Evolutionary conservation across 768 basidiomycete species (phyloP).

Genomic region (Collybiopsis luxurians): DNA sequence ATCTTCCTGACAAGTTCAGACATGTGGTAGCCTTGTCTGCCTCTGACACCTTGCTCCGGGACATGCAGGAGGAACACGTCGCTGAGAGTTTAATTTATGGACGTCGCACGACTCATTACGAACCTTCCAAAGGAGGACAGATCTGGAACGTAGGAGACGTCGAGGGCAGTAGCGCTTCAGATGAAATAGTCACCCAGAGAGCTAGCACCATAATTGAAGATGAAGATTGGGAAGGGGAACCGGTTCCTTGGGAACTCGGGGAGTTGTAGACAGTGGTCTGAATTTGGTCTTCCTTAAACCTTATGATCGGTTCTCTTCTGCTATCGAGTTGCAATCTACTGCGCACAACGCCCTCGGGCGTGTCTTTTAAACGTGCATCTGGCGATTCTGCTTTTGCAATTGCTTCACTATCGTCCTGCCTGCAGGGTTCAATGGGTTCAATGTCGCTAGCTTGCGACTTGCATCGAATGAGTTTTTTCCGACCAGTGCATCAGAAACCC

Average conservation of each 20-base stretch:
- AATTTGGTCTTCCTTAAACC: background rate
- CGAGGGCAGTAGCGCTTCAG: slow-evolving; percentile 19
- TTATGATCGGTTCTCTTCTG: background rate
- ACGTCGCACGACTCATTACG: slow-evolving; percentile 50
- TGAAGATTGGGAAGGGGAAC: slow-evolving; percentile 80
- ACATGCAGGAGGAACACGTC: slow-evolving; percentile 48
- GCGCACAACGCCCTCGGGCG: background rate
- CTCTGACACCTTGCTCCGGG: slow-evolving; percentile 35
- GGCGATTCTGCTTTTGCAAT: background rate
- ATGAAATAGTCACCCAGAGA: slow-evolving; percentile 18
- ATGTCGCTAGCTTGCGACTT: background rate
- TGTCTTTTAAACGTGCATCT: background rate
- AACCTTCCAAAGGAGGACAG: slow-evolving; percentile 63
- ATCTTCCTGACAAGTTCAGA: slow-evolving; percentile 66
- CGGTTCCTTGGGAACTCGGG: slow-evolving; percentile 78
- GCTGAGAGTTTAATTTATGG: slow-evolving; percentile 64
- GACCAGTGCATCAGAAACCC: background rate
- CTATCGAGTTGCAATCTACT: background rate
- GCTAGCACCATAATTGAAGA: slow-evolving; percentile 25
- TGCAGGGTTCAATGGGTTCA: background rate
- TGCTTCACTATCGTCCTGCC: background rate
- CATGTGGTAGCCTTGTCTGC: slow-evolving; percentile 62
- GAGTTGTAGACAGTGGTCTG: slow-evolving; percentile 50
- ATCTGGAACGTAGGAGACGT: slow-evolving; percentile 75
- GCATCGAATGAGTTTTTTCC: background rate